Conservation (phyloP, 495 filamentous ascomycete genomes). For the Podospora fimiseda region DNA sequence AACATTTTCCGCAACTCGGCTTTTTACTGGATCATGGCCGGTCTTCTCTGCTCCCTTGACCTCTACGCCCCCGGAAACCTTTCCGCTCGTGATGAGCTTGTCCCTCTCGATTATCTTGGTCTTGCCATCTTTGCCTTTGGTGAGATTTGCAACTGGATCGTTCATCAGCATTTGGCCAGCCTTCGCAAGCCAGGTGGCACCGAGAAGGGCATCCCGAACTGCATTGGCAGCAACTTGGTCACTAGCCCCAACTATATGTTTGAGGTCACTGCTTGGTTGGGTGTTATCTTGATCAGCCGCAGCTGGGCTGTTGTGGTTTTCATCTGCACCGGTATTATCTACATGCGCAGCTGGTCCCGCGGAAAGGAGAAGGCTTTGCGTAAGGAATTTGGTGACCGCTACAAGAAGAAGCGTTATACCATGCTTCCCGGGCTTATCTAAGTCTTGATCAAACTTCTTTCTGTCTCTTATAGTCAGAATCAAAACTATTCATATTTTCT, state of each 20-base stretch:
- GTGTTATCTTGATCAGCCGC: slow-evolving; percentile 66
- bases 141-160: slow-evolving; percentile 71
- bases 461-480: no score
- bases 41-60: slow-evolving; percentile 76
- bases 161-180: slow-evolving; percentile 67
- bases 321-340: slow-evolving; percentile 53
- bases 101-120: slow-evolving; percentile 53
- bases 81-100: slow-evolving; percentile 39
- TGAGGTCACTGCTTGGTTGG: slow-evolving; percentile 79
- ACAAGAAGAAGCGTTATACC: slow-evolving; percentile 77
- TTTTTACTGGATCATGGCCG: slow-evolving; percentile 85
- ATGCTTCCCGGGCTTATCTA: slow-evolving; percentile 66
- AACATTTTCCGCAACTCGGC: slow-evolving; percentile 88
- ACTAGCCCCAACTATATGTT: slow-evolving; percentile 98
- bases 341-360: slow-evolving; percentile 81
- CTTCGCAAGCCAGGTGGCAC: slow-evolving; percentile 76
- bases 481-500: no score
- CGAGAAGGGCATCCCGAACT: slow-evolving; percentile 78
- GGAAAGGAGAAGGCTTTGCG: slow-evolving; percentile 91
- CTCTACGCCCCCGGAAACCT: slow-evolving; percentile 69
- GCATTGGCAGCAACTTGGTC: slow-evolving; percentile 77
- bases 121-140: slow-evolving; percentile 65
- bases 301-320: slow-evolving; percentile 73
- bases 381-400: slow-evolving; percentile 81
- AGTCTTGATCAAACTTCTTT: not conserved